Evolutionary conservation across 129 eudicot genomes (phyloP).

Genomic region (Saussurea involucrata): DNA sequence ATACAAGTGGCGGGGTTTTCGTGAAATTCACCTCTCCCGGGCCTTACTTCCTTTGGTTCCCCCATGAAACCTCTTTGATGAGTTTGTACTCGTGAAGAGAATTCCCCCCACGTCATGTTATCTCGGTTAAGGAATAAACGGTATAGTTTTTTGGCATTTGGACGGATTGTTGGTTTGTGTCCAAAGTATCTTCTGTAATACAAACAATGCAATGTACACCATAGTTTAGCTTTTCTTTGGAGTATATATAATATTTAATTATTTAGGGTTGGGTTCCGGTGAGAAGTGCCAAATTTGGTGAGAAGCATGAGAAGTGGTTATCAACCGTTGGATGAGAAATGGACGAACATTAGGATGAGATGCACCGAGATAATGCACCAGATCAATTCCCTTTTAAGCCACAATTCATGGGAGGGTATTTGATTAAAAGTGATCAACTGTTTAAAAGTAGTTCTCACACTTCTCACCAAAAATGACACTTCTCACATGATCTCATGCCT

Average conservation of each 20-base stretch:
- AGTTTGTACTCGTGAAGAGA: conserved; percentile 51
- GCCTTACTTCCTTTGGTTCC: conserved; percentile 74
- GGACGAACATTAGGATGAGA: too few species aligned
- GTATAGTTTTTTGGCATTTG: conserved; percentile 68
- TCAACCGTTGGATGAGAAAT: too few species aligned
- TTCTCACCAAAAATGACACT: too few species aligned
- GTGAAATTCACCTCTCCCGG: conserved; percentile 86
- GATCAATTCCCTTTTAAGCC: too few species aligned
- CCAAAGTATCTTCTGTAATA: conserved; percentile 76
- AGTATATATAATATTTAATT: neutral
- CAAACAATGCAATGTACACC: neutral
- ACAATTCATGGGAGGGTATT: too few species aligned
- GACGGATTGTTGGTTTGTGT: conserved; percentile 87
- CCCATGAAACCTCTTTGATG: conserved; percentile 86
- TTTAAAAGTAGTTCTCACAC: too few species aligned
- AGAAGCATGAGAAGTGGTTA: too few species aligned
- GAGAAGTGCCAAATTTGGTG: too few species aligned
- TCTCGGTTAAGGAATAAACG: conserved; percentile 54
- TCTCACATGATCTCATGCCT: too few species aligned
- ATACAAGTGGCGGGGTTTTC: conserved; percentile 80
- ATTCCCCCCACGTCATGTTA: conserved; percentile 85
- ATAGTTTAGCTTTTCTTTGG: neutral
- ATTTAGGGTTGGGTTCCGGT: too few species aligned
- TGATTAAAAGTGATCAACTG: too few species aligned
- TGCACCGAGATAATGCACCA: too few species aligned